phyloP scores from a whole-genome alignment of 768 basidiomycete species.

The Tricholoma hemisulphureum region DNA sequence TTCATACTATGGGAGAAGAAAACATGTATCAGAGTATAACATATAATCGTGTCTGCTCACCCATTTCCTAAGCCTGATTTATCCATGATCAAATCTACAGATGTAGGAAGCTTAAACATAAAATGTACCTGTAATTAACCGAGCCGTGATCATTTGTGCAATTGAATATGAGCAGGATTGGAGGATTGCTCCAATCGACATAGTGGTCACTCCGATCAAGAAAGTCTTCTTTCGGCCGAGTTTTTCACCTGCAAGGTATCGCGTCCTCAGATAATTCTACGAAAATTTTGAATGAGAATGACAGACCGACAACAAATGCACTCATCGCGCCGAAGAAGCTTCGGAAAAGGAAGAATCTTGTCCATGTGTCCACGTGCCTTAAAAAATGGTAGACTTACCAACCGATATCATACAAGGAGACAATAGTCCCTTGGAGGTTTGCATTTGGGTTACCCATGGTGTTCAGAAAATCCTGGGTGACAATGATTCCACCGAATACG shows the following conservation, averaged over 20 bases:
- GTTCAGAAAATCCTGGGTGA: constrained; percentile 44
- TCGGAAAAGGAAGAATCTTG: not conserved
- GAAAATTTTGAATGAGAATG: not conserved
- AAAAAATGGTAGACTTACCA: constrained; percentile 31
- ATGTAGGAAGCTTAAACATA: not conserved
- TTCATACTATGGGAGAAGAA: constrained; percentile 38
- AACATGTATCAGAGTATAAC: not conserved
- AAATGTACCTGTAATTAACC: constrained; percentile 44
- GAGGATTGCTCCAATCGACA: constrained; percentile 55
- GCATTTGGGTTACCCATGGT: constrained; percentile 48
- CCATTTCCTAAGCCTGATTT: constrained; percentile 44
- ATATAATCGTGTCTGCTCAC: constrained; percentile 19
- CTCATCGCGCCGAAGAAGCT: constrained; percentile 48
- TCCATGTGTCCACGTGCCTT: too few species aligned
- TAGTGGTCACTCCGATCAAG: constrained; percentile 47
- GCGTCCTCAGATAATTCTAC: not conserved
- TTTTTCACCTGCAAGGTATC: constrained; percentile 32
- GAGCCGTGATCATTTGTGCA: constrained; percentile 47
- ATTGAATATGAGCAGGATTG: constrained; percentile 46
- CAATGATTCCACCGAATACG: constrained; percentile 51
- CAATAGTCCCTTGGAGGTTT: constrained; percentile 46
- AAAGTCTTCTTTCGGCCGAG: constrained; percentile 48
- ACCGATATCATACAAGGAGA: constrained; percentile 49
- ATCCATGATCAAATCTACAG: not conserved
- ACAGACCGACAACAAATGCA: constrained; percentile 39